Conservation (phyloP, 1,284 basidiomycete genomes). For the Farysia itapuensis region DNA sequence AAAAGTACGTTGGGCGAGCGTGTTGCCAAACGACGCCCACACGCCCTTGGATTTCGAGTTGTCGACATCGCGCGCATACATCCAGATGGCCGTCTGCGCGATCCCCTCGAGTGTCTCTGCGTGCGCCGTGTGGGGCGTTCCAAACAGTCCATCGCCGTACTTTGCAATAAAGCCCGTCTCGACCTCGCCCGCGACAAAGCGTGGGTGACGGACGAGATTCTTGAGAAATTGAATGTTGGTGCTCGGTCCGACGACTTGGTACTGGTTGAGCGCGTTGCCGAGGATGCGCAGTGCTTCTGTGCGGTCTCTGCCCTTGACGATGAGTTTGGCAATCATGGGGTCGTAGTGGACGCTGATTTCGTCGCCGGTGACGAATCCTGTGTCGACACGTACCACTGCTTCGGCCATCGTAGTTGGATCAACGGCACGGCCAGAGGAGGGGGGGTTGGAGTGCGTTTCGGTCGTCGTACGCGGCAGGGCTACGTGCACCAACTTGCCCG, state of each 20-base stretch:
- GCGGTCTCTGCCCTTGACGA: slow-evolving; percentile 84
- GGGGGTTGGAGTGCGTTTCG: slow-evolving; percentile 17
- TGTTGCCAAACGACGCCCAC: slow-evolving; percentile 62
- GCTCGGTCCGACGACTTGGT: slow-evolving; percentile 83
- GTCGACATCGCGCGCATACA: slow-evolving; percentile 3
- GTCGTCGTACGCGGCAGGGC: slow-evolving; percentile 62
- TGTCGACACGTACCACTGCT: slow-evolving; percentile 75
- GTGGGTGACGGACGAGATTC: slow-evolving; percentile 72
- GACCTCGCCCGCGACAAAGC: slow-evolving; percentile 78
- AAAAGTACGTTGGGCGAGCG: not conserved
- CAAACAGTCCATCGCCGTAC: slow-evolving; percentile 28
- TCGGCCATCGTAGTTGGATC: too few relatives aligned
- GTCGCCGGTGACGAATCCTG: slow-evolving; percentile 76
- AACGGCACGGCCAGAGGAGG: not conserved
- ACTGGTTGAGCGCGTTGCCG: slow-evolving; percentile 78
- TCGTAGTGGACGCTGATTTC: slow-evolving; percentile 76
- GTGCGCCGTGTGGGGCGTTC: slow-evolving; percentile 11
- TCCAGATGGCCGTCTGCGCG: slow-evolving; percentile 8
- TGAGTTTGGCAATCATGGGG: slow-evolving; percentile 90
- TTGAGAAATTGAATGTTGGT: slow-evolving; percentile 90
- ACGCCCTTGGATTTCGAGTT: slow-evolving; percentile 2
- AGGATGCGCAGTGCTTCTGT: slow-evolving; percentile 79
- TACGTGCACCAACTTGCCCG: slow-evolving; percentile 77
- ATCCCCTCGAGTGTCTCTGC: slow-evolving; percentile 9
- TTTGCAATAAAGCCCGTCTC: slow-evolving; percentile 86